These are phyloP conservation scores for Sequoiadendron giganteum DNA, from an alignment of 75 land plant species.

Conservation along the genomic window DNA sequence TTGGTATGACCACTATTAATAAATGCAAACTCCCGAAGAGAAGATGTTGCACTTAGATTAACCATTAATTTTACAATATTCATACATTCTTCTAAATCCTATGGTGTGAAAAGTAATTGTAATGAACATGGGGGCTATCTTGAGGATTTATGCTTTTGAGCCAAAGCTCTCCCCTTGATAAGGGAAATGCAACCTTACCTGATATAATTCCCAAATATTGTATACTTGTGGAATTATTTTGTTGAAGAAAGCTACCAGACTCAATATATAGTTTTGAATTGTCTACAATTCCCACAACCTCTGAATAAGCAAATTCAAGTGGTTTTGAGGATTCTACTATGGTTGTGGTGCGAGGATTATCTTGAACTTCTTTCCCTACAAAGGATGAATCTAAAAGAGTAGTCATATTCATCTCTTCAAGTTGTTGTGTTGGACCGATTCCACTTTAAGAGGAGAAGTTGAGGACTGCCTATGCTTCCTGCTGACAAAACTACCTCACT, in stretches of 20 bases:
- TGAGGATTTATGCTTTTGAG: neutral
- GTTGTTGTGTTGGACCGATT: neutral
- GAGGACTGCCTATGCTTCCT: neutral
- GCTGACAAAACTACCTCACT: neutral
- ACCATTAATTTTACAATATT: neutral
- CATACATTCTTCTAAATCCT: neutral
- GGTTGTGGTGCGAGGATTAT: slow-evolving; percentile 54
- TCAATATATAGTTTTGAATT: neutral
- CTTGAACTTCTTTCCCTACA: too few relatives aligned
- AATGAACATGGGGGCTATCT: neutral
- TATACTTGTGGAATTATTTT: neutral
- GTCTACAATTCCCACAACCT: neutral
- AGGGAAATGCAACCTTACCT: too few relatives aligned
- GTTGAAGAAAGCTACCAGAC: neutral
- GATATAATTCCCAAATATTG: neutral
- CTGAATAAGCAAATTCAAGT: neutral
- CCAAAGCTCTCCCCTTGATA: neutral
- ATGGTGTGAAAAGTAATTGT: neutral
- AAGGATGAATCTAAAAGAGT: too few relatives aligned
- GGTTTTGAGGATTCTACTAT: slow-evolving; percentile 16
- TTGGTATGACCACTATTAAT: neutral
- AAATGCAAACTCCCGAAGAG: neutral
- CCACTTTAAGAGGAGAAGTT: neutral
- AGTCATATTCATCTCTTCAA: too few relatives aligned
- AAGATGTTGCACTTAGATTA: neutral